A percentile compares a stretch with the other conserved stretches of the same genome.
Conservation (phyloP, 352 stramenopile genomes). For the Phytophthora hybrid region DNA sequence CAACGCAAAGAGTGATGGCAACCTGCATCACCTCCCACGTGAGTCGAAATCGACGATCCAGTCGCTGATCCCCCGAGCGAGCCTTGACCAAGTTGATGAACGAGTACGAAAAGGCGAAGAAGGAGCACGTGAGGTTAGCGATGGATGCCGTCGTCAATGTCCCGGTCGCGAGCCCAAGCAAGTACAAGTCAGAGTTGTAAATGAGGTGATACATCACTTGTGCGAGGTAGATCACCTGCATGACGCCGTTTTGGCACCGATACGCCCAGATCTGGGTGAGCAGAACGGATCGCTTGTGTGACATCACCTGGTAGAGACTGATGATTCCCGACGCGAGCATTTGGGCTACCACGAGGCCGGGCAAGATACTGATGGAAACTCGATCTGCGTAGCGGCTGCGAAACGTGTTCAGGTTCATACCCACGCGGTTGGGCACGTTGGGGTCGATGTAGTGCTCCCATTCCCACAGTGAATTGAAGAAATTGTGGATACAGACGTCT, state of each 20-base stretch:
- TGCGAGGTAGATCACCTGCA: constrained; percentile 30
- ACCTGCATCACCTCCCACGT: constrained; percentile 32
- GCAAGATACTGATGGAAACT: constrained; percentile 28
- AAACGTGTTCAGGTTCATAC: constrained; percentile 30
- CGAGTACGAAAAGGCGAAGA: constrained; percentile 28
- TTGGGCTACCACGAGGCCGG: constrained; percentile 35
- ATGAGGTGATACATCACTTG: constrained; percentile 35
- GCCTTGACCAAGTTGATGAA: constrained; percentile 30
- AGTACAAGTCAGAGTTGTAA: constrained; percentile 34
- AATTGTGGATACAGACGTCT: constrained; percentile 36
- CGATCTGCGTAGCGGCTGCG: constrained; percentile 30
- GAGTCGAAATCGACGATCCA: constrained; percentile 32
- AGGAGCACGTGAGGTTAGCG: constrained; percentile 34
- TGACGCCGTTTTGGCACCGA: constrained; percentile 34
- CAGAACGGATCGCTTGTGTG: constrained; percentile 28
- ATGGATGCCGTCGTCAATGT: constrained; percentile 29
- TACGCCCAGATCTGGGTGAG: constrained; percentile 44
- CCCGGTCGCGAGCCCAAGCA: constrained; percentile 29
- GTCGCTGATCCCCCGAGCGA: constrained; percentile 25
- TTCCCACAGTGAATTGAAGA: constrained; percentile 38
- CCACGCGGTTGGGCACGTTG: constrained; percentile 9
- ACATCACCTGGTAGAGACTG: constrained; percentile 37
- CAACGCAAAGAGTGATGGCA: constrained; percentile 6
- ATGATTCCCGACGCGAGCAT: constrained; percentile 29
- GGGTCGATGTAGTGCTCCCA: constrained; percentile 19